Evolutionary conservation across 768 basidiomycete species (phyloP).

Genomic region (Scleroderma citrinum): DNA sequence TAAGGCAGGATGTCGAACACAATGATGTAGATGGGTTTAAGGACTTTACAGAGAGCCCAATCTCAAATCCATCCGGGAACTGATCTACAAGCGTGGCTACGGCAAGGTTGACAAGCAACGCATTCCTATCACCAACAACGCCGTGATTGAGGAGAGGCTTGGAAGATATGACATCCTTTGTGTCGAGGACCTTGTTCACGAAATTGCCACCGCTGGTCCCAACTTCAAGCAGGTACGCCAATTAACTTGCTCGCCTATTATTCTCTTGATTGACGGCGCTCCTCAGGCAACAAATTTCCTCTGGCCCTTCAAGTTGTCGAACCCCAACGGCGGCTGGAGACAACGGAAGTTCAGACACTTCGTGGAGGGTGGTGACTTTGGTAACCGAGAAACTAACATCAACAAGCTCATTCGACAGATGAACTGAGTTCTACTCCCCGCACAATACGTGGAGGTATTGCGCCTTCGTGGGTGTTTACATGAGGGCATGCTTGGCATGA

Average conservation of each 20-base stretch:
- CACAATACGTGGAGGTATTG: conserved; percentile 2
- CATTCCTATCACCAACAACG: conserved; percentile 91
- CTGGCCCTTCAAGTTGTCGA: conserved; percentile 99
- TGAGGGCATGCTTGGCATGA: conserved; percentile 30
- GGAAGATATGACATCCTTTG: conserved; percentile 95
- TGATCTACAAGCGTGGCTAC: conserved; percentile 99
- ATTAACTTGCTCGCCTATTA: background rate
- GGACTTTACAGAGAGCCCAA: conserved; percentile 71
- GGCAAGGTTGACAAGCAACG: conserved; percentile 98
- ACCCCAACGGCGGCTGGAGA: conserved; percentile 98
- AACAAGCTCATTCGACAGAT: conserved; percentile 96
- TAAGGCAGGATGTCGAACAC: conserved; percentile 30
- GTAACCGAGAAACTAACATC: conserved; percentile 95
- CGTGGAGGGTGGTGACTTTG: conserved; percentile 95
- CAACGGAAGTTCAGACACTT: conserved; percentile 97
- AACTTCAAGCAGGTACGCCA: conserved; percentile 94
- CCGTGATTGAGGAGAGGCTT: conserved; percentile 84
- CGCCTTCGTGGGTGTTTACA: conserved; percentile 1
- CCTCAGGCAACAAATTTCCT: conserved; percentile 86
- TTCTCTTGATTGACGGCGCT: conserved; percentile 7
- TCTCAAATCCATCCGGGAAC: conserved; percentile 91
- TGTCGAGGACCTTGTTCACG: conserved; percentile 95
- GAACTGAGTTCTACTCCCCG: conserved; percentile 47
- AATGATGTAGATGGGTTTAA: background rate
- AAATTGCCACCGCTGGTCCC: conserved; percentile 91